These are phyloP conservation scores for Sporothrix humicola DNA, from an alignment of 2,329 filamentous ascomycete species.

Conservation along the genomic window DNA sequence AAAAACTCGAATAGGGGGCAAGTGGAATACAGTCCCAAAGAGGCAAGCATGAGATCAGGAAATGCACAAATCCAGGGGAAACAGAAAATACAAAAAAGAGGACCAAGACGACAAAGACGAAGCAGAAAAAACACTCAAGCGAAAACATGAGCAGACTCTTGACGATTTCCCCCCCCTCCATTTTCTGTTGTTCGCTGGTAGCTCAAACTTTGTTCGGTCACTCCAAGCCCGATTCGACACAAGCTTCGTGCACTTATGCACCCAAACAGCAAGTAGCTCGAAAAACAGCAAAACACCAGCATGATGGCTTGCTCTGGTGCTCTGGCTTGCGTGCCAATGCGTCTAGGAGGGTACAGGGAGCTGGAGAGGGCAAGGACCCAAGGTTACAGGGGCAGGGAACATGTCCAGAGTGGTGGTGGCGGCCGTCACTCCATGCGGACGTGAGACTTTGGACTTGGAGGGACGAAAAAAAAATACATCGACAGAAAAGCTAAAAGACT, in stretches of 20 bases:
- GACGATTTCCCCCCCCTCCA: background rate
- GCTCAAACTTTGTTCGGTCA: background rate
- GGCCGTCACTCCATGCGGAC: constrained; percentile 16
- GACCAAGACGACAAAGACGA: background rate
- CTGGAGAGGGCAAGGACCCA: background rate
- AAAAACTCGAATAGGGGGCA: constrained; percentile 17
- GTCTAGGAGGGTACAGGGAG: constrained; percentile 13
- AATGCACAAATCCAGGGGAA: constrained; percentile 4
- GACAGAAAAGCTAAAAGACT: background rate
- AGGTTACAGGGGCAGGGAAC: background rate
- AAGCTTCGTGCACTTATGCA: constrained; percentile 26
- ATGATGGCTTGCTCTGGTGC: background rate
- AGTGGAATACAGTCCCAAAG: constrained; percentile 16
- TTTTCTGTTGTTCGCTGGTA: background rate
- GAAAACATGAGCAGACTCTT: background rate
- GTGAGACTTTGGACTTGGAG: background rate
- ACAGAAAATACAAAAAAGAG: background rate
- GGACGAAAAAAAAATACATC: background rate
- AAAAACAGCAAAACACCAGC: background rate
- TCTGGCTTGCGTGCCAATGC: constrained; percentile 3
- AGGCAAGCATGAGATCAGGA: constrained; percentile 4
- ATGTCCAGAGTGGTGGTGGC: background rate
- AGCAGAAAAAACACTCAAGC: background rate
- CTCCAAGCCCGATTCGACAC: constrained; percentile 26
- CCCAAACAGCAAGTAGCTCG: background rate